Evolutionary conservation across 1,284 basidiomycete species (phyloP).

Genomic region (Papiliotrema fonsecae): DNA sequence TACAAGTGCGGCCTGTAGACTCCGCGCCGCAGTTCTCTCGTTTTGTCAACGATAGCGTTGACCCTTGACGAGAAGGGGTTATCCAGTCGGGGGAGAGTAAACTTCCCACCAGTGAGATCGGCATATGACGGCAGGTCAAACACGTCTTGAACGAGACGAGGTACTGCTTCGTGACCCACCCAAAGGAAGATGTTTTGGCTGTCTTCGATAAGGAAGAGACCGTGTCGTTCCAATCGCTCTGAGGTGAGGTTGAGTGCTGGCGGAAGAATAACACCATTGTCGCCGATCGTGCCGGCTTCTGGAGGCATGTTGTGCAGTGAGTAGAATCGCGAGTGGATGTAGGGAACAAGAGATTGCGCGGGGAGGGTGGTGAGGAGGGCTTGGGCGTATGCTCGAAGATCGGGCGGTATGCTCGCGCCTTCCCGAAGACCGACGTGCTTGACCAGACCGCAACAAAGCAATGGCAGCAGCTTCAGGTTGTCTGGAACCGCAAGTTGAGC

Average conservation of each 20-base stretch:
- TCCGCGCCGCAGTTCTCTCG: conserved; percentile 71
- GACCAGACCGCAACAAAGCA: conserved; percentile 80
- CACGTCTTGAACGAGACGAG: conserved; percentile 88
- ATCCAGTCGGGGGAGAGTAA: conserved; percentile 78
- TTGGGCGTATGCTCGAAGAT: conserved; percentile 93
- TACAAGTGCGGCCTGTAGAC: conserved; percentile 94
- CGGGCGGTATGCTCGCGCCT: conserved; percentile 92
- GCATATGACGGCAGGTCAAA: conserved; percentile 88
- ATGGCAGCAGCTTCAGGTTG: conserved; percentile 90
- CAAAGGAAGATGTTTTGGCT: conserved; percentile 97
- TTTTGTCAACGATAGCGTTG: conserved; percentile 88
- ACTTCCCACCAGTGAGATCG: conserved; percentile 86
- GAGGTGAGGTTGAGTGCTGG: conserved; percentile 81
- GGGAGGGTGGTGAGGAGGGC: conserved; percentile 87
- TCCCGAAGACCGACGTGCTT: conserved; percentile 96
- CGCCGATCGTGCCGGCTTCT: conserved; percentile 45
- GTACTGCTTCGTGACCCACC: conserved; percentile 94
- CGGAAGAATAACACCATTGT: conserved; percentile 39
- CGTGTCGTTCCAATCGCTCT: conserved; percentile 90
- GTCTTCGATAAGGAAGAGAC: conserved; percentile 94
- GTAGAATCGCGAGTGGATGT: conserved; percentile 92
- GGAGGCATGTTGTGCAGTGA: conserved; percentile 86
- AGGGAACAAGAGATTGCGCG: conserved; percentile 83
- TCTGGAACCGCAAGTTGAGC: conserved; percentile 89
- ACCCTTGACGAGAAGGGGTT: conserved; percentile 91